Base-by-base conservation (phyloP, 129 eudicot genomes). In the Flaveria linearis region DNA sequence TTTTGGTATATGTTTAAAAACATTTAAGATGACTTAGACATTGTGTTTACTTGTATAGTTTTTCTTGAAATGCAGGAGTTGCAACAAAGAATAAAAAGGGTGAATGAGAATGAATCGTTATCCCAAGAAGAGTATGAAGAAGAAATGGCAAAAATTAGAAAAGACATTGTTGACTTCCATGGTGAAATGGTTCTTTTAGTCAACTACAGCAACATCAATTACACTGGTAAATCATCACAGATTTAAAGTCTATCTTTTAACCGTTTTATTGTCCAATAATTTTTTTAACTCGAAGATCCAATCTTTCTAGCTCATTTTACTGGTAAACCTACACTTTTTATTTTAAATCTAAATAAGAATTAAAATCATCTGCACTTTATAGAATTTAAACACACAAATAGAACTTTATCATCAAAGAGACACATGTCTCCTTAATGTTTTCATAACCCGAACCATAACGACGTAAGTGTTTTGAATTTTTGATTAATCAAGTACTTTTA, bases 111-210 rank as follows among this genome's bases (percentile, higher is more conserved):
- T 72, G 74, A 86, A 36, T 75, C 86, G 58, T 82, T 84, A 23
- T 82, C 84, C 39, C 79, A 85, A 43, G 50, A 7, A 36, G 84
- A 86, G 10, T 80, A 77, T 82, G 85, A 79, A 73, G 92, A 86
- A 51, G 86, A 86, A 61, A 86, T 90, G 86, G 85, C 85, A 65
- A 85, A 58, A 46, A 88, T 85, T 22, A 82, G 92, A 76, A 90
- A 90, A 79, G 95, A 90, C 51, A 82, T 93, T 6, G 97, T 93
- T 72, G 84, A 90, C 82, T 90, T 93, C 60, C 98, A 93, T 80
- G 98, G 98, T 22, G 98, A 90, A 85, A 93, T 90, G 98, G 98
- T 93, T 73, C 97, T 93, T 68, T 67, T 93, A 22, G 81, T 88
- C 62, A 86, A 93, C 78, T 93, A 93, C 70, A 93, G 98, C 81